phyloP scores from a whole-genome alignment of 2,329 filamentous ascomycete species.

The Microsporum ferrugineum region DNA sequence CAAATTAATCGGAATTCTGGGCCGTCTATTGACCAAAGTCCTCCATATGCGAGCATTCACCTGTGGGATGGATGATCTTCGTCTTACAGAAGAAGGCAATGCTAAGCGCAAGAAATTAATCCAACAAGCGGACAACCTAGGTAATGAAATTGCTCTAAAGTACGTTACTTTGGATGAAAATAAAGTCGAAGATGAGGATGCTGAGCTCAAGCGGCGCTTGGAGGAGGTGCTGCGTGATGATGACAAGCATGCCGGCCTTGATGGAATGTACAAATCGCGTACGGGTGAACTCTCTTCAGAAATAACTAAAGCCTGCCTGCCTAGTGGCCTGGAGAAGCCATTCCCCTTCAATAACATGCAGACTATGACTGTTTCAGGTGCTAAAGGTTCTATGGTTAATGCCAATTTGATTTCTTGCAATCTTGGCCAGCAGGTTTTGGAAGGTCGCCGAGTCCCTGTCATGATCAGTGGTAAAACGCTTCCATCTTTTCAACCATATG shows the following conservation, averaged over 20 bases:
- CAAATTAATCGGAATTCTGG: slow-evolving; percentile 76
- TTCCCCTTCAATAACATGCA: slow-evolving; percentile 99
- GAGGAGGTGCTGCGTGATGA: slow-evolving; percentile 89
- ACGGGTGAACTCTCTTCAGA: slow-evolving; percentile 61
- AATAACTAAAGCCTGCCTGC: slow-evolving; percentile 70
- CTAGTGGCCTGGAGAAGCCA: slow-evolving; percentile 69
- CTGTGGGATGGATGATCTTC: slow-evolving; percentile 92
- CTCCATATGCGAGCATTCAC: slow-evolving; percentile 91
- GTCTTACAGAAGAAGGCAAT: slow-evolving; percentile 72
- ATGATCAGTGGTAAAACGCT: slow-evolving; percentile 98
- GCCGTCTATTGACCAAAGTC: slow-evolving; percentile 76
- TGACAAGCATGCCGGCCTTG: slow-evolving; percentile 78
- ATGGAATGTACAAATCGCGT: slow-evolving; percentile 67
- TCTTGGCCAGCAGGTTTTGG: slow-evolving; percentile 87
- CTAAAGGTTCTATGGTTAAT: slow-evolving; percentile 86
- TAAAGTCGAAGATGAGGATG: slow-evolving; percentile 51
- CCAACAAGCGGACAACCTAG: slow-evolving; percentile 54
- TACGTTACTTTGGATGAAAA: slow-evolving; percentile 73
- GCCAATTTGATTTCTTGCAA: slow-evolving; percentile 97
- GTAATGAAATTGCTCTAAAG: slow-evolving; percentile 67
- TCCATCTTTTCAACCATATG: slow-evolving; percentile 85
- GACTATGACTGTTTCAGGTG: slow-evolving; percentile 92
- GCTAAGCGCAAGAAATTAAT: slow-evolving; percentile 57
- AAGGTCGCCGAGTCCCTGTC: slow-evolving; percentile 84
- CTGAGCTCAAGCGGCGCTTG: slow-evolving; percentile 62